phyloP scores from a whole-genome alignment of 371 early-diverging fungal species.

The Mycotypha africana region DNA sequence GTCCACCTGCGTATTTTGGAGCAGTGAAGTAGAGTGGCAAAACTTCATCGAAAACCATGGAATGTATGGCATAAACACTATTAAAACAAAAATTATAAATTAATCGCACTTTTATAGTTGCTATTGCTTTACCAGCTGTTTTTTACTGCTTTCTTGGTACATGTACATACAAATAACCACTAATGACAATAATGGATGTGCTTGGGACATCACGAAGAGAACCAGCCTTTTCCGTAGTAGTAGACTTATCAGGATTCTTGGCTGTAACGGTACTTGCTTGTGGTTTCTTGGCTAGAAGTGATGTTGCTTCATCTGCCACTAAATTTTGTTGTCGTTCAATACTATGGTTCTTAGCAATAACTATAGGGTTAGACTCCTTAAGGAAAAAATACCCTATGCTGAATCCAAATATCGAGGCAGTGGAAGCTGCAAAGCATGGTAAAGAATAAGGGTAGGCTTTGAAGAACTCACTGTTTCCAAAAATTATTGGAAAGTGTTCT shows the following conservation, averaged over 20 bases:
- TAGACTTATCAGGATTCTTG: background rate
- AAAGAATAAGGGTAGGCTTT: conserved; percentile 77
- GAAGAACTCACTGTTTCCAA: conserved; percentile 63
- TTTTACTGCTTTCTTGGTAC: background rate
- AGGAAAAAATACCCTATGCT: conserved; percentile 64
- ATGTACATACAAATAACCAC: conserved; percentile 34
- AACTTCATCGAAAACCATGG: conserved; percentile 72
- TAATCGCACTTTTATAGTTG: too few relatives aligned
- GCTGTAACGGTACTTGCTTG: too few relatives aligned
- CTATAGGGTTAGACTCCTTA: conserved; percentile 62
- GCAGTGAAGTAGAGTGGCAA: conserved; percentile 59
- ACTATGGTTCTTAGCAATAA: conserved; percentile 11
- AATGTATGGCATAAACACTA: conserved; percentile 57
- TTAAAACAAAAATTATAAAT: too few relatives aligned
- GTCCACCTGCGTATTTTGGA: conserved; percentile 45
- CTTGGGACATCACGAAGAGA: conserved; percentile 14
- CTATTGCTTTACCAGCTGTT: too few relatives aligned
- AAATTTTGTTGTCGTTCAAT: background rate
- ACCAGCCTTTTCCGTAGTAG: conserved; percentile 1
- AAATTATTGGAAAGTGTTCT: conserved; percentile 60
- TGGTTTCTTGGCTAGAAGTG: too few relatives aligned
- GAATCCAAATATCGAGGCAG: conserved; percentile 61
- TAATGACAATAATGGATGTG: conserved; percentile 26
- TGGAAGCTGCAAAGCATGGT: conserved; percentile 75
- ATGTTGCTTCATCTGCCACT: conserved; percentile 2